A percentile compares a stretch with the other conserved stretches of the same genome.
Conservation (phyloP, 257 asterid genomes). For the Solanum habrochaites region DNA sequence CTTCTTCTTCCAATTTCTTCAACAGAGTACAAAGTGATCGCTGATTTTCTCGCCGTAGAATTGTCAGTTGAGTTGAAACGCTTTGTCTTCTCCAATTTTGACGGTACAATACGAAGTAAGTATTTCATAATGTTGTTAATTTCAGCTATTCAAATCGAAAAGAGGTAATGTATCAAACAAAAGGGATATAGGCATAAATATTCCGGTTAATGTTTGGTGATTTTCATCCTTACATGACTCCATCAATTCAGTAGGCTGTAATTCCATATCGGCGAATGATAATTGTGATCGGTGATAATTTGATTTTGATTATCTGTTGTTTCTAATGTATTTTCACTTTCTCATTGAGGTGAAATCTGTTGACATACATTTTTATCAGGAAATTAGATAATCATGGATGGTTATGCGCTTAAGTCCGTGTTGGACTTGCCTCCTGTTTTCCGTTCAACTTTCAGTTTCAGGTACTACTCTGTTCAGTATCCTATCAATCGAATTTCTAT, state of each 20-base stretch:
- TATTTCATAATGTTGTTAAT: not conserved
- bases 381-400: conserved; percentile 16
- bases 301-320: not conserved
- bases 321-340: not conserved
- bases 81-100: not conserved
- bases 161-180: not conserved
- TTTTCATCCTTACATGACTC: not conserved
- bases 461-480: conserved; percentile 26
- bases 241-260: not conserved
- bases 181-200: not conserved
- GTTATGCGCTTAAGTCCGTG: conserved; percentile 61
- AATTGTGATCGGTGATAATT: not conserved
- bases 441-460: conserved; percentile 61
- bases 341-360: not conserved
- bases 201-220: not conserved
- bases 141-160: not conserved
- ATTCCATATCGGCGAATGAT: not conserved
- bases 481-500: not conserved
- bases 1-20: not conserved
- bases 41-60: not conserved
- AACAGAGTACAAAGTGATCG: not conserved
- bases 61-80: not conserved
- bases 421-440: conserved; percentile 69
- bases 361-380: not conserved
- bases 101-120: not conserved